A percentile compares a stretch with the other conserved stretches of the same genome.
phyloP scores from a whole-genome alignment of 1,139 yeast species.

The Pichia sp. region DNA sequence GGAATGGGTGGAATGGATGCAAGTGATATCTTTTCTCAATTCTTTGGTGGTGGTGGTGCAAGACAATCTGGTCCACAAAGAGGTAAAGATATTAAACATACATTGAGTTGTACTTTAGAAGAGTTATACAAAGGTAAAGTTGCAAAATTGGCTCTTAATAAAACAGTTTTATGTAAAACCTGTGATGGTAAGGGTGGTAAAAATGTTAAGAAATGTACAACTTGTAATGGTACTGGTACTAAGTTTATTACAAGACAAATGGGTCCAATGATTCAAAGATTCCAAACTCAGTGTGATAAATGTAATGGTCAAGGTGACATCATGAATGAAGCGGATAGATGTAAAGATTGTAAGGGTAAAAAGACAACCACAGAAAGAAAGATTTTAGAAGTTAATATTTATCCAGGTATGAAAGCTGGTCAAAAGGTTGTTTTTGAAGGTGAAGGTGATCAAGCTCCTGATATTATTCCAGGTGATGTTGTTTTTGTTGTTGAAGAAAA shows the following conservation, averaged over 20 bases:
- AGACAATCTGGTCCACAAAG: conserved; percentile 80
- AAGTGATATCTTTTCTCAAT: conserved; percentile 86
- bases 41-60: conserved; percentile 68
- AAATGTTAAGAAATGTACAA: conserved; percentile 78
- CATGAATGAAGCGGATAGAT: conserved; percentile 80
- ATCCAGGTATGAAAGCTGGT: conserved; percentile 96
- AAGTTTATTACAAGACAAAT: conserved; percentile 93
- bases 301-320: conserved; percentile 94
- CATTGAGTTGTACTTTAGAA: conserved; percentile 78
- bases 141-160: conserved; percentile 88
- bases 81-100: conserved; percentile 89
- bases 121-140: conserved; percentile 94
- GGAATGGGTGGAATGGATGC: conserved; percentile 63
- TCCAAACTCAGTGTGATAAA: conserved; percentile 88
- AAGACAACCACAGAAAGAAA: conserved; percentile 85
- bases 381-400: conserved; percentile 88
- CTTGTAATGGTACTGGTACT: conserved; percentile 88
- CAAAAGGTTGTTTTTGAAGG: conserved; percentile 88
- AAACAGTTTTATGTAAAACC: conserved; percentile 77
- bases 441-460: conserved; percentile 98
- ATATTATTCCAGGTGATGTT: conserved; percentile 93
- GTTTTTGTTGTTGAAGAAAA: conserved; percentile 85
- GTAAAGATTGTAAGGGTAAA: conserved; percentile 84
- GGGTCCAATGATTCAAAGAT: conserved; percentile 99
- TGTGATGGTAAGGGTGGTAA: conserved; percentile 98